These are phyloP conservation scores for Dunaliella sp. DNA, from an alignment of 139 green algal species.

Conservation along the genomic window DNA sequence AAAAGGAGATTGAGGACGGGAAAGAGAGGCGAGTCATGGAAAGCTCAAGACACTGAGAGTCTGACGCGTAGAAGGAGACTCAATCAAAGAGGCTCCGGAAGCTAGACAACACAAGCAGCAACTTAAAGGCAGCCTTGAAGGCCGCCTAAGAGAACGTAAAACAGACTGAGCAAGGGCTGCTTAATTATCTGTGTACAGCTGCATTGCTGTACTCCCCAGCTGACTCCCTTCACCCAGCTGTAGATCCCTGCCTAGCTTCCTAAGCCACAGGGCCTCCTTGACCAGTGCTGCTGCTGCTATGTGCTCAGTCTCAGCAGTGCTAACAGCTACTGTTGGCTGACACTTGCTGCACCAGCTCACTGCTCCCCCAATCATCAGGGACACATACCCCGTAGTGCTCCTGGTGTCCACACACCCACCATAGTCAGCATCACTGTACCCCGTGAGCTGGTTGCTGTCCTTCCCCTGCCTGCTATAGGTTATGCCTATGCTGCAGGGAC, in stretches of 20 bases:
- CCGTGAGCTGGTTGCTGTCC: constrained; percentile 12
- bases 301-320: constrained; percentile 48
- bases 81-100: too few species aligned
- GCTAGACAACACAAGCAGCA: too few species aligned
- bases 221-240: too few species aligned
- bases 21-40: too few species aligned
- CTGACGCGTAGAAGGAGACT: too few species aligned
- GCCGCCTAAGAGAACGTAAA: too few species aligned
- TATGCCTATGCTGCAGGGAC: constrained; percentile 22
- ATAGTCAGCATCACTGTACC: constrained; percentile 53
- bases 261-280: constrained; percentile 51
- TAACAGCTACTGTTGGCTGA: constrained; percentile 48
- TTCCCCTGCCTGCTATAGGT: background rate
- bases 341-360: constrained; percentile 41
- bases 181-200: constrained; percentile 39
- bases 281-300: constrained; percentile 37
- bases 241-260: constrained; percentile 35
- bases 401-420: constrained; percentile 32
- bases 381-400: constrained; percentile 49
- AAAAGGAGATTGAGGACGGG: too few species aligned
- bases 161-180: too few species aligned
- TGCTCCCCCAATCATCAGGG: constrained; percentile 20
- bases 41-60: too few species aligned
- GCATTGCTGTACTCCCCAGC: too few species aligned
- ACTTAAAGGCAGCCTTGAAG: too few species aligned